A percentile compares a stretch with the other conserved stretches of the same genome.
These are phyloP conservation scores for Starmera amethionina DNA, from an alignment of 805 yeast species.

Conservation along the genomic window DNA sequence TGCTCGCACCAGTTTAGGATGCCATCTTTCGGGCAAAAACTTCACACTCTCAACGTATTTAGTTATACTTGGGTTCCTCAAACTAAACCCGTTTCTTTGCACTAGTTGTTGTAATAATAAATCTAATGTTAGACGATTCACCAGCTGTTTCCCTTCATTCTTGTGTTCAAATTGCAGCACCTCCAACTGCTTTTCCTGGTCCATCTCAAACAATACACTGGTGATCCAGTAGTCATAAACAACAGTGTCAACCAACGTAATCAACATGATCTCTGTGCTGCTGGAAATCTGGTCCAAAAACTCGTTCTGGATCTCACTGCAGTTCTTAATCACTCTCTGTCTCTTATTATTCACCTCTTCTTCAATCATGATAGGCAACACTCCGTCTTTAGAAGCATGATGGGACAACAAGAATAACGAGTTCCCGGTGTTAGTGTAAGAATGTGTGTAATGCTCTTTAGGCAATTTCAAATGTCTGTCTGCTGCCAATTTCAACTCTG, in stretches of 20 bases:
- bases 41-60: constrained; percentile 4
- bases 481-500: constrained; percentile 34
- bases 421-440: constrained; percentile 14
- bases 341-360: constrained; percentile 23
- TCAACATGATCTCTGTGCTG: constrained; percentile 25
- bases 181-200: constrained; percentile 10
- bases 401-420: constrained; percentile 36
- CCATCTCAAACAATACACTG: constrained; percentile 17
- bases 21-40: constrained; percentile 1
- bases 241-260: constrained; percentile 33
- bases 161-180: constrained; percentile 11
- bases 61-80: constrained; percentile 26
- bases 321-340: constrained; percentile 25
- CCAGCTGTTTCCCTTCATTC: background rate
- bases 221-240: constrained; percentile 43
- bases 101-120: constrained; percentile 13
- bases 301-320: constrained; percentile 26
- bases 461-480: constrained; percentile 38
- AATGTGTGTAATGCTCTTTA: constrained; percentile 3
- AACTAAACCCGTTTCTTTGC: constrained; percentile 23
- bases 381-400: constrained; percentile 37
- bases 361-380: constrained; percentile 49
- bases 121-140: constrained; percentile 6
- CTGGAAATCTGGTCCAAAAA: constrained; percentile 22
- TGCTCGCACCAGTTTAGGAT: constrained; percentile 5